Base-by-base conservation (phyloP, 2,329 filamentous ascomycete species). In the Scedosporium boydii region DNA sequence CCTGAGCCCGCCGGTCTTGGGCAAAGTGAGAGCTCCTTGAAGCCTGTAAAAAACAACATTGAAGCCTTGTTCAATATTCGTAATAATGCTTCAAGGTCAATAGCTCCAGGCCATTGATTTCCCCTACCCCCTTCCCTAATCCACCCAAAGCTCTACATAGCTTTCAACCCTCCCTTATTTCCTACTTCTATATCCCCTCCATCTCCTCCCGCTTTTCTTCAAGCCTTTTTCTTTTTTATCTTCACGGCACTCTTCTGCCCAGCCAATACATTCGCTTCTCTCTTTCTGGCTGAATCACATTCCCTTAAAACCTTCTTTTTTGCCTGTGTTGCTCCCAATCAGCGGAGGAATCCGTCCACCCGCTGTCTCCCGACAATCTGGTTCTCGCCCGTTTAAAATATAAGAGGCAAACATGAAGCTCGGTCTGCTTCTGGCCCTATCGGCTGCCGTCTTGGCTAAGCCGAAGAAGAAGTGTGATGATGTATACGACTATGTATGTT, bases 401-500 rank as follows among this genome's bases (percentile, higher is more conserved):
- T 23, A 55, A 55, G 23, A 55, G 23, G 12, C 6, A 55, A 26
- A 55, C 51, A 59, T 44, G 58, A 18, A 53, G 21, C n/a, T 44
- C 23, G 23, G 18, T 23, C 59, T 29, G 27, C 27, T 38, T 34
- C 44, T 51, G 4, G 27, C 42, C 58, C 6, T 51, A 27, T 34
- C 26, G 16, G n/a, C 59, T 16, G 16, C 58, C 6, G 44, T 26
- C 21, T 27, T 42, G 21, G 44, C 58, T 16, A n/a, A 18, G 18
- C 38, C 56, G n/a, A 48, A 48, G 51, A 55, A 55, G 51, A 23
- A 23, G 23, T 60, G 58, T 44, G 63, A 60, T 14, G 41, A 61
- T 41, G 41, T 66, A 18, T 69, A 67, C 41, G 68, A 69, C 66
- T 69, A 69, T 57, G 67, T 68, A 63, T 51, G 68, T 68, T 63